Evolutionary conservation across 352 stramenopile species (phyloP).

Genomic region (Vaucheria bursata): DNA sequence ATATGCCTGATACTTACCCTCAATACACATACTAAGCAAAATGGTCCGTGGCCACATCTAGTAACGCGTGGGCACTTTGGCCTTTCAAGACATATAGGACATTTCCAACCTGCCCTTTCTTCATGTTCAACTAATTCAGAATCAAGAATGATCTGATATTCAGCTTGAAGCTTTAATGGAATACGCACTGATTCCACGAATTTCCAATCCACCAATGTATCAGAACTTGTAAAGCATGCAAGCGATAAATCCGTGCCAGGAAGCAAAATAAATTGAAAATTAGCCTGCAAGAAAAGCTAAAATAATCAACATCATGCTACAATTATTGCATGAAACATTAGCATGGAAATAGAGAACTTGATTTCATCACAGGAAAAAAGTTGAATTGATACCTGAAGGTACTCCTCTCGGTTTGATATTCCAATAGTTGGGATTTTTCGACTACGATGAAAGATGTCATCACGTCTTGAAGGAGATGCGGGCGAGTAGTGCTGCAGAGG

Average conservation of each 20-base stretch:
- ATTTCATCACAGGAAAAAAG: no score
- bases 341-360: no score
- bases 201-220: slow-evolving; percentile 43
- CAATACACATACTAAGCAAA: slow-evolving; percentile 45
- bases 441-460: no score
- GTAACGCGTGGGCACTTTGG: slow-evolving; percentile 23
- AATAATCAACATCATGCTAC: no score
- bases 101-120: slow-evolving; percentile 19
- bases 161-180: background rate
- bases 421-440: no score
- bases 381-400: no score
- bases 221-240: slow-evolving; percentile 22
- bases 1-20: slow-evolving; percentile 1
- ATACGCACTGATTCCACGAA: slow-evolving; percentile 28
- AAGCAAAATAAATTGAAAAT: slow-evolving; percentile 43
- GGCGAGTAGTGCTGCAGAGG: no score
- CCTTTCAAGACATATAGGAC: slow-evolving; percentile 33
- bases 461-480: no score
- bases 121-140: slow-evolving; percentile 1
- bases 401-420: no score
- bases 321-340: no score
- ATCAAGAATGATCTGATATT: no score
- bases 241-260: slow-evolving; percentile 11
- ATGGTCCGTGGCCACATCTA: slow-evolving; percentile 40
- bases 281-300: slow-evolving; percentile 29